Evolutionary conservation across 2,329 filamentous ascomycete genomes (phyloP).

Genomic region (Aciculosporium take): DNA sequence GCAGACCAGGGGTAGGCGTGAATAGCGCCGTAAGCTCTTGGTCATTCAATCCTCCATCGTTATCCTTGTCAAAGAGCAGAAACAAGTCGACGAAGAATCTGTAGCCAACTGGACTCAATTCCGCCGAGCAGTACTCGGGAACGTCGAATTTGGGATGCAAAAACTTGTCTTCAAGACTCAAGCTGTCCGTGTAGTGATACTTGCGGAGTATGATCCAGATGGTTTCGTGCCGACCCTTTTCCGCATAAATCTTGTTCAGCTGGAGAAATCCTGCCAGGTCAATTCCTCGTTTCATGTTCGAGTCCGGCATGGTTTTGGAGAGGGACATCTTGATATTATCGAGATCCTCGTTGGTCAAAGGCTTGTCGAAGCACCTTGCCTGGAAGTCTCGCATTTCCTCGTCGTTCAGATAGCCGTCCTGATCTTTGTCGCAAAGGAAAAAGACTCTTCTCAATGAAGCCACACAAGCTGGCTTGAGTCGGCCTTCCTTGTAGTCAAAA

Average conservation of each 20-base stretch:
- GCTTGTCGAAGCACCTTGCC: constrained; percentile 79
- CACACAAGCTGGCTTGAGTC: constrained; percentile 77
- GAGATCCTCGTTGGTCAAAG: constrained; percentile 65
- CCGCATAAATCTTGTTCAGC: constrained; percentile 89
- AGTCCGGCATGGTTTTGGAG: constrained; percentile 48
- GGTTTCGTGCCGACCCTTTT: constrained; percentile 94
- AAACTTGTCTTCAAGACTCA: constrained; percentile 82
- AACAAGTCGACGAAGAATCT: constrained; percentile 97
- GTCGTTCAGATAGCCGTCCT: constrained; percentile 84
- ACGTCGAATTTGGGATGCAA: constrained; percentile 90
- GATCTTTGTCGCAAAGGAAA: constrained; percentile 90
- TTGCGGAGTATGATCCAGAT: constrained; percentile 95
- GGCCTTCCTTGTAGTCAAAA: constrained; percentile 87
- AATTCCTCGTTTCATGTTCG: constrained; percentile 56
- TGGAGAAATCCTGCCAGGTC: constrained; percentile 73
- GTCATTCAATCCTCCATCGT: constrained; percentile 84
- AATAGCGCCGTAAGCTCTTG: constrained; percentile 76
- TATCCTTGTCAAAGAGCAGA: constrained; percentile 89
- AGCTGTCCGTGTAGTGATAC: constrained; percentile 90
- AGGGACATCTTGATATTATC: constrained; percentile 86
- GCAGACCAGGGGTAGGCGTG: constrained; percentile 81
- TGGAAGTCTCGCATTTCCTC: constrained; percentile 86
- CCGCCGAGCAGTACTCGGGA: constrained; percentile 78
- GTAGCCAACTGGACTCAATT: constrained; percentile 87
- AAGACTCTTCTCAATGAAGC: constrained; percentile 82